These are phyloP conservation scores for Amanita muscaria DNA, from an alignment of 768 basidiomycete genomes.

Conservation along the genomic window DNA sequence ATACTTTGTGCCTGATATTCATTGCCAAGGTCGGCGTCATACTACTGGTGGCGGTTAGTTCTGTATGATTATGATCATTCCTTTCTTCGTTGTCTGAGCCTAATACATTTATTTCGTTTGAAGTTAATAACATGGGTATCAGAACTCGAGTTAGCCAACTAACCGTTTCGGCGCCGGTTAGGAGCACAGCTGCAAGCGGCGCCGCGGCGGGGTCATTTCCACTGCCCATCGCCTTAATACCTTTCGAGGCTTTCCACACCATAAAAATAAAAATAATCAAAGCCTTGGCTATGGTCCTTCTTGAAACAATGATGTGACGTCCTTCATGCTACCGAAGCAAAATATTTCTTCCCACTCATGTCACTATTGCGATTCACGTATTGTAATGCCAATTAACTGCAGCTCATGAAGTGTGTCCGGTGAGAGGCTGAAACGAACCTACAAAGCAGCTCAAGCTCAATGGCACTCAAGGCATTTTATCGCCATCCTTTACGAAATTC, in stretches of 20 bases:
- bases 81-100: conserved; percentile 59
- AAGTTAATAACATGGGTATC: conserved; percentile 1
- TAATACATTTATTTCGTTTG: not conserved
- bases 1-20: conserved; percentile 69
- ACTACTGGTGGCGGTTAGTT: conserved; percentile 17
- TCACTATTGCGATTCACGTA: no score
- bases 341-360: no score
- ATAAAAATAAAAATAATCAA: no score
- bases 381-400: no score
- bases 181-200: conserved; percentile 45
- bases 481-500: no score
- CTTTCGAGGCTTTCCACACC: conserved; percentile 38
- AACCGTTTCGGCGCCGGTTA: conserved; percentile 66
- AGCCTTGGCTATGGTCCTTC: no score
- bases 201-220: conserved; percentile 30
- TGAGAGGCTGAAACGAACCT: no score
- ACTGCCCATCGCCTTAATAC: conserved; percentile 61
- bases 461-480: no score
- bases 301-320: no score
- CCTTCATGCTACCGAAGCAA: no score
- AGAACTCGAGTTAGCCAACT: conserved; percentile 61
- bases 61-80: conserved; percentile 49
- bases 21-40: conserved; percentile 29
- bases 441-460: no score
- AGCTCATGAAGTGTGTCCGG: no score